Base-by-base conservation (phyloP, 2,329 filamentous ascomycete genomes). In the Exophiala bonariae region DNA sequence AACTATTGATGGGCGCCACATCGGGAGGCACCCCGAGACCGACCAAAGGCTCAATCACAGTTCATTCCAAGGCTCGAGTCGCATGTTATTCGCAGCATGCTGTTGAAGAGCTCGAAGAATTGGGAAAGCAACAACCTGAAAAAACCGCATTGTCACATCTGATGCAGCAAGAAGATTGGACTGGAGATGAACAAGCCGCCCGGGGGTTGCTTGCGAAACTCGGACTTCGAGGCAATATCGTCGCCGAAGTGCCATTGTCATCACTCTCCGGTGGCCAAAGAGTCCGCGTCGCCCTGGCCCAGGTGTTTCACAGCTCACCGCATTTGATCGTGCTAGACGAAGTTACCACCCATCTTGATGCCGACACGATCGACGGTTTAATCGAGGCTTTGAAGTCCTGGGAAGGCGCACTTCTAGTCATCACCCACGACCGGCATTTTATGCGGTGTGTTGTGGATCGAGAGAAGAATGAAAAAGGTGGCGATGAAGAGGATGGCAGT, bases 391-490 rank as follows among this genome's bases (percentile, higher is more conserved):
- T 95, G 53, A 75, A 77, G 11, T 69, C 69, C 2, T 95, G 86
- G 76, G 78, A 83, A 45, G 89, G 89, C 0, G 88, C 87, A 0
- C 77, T 93, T 3, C 68, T 95, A 31, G 69, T 93, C 4, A 84
- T 93, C 3, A 89, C 83, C 28, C 89, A 95, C 70, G 89, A 95
- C 64, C 76, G 89, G 23, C 95, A 87, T 76, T 85, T 95, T 59
- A 78, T 93, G 69, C 78, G 84, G 36, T 82, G 82, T 2, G 86
- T 86, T 0, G 75, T 93, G 1, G 85, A 89, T 61, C 84, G 84
- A 1, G 66, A 78, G 37, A 61, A 69, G 11, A 70, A 68, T 16
- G 62, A 61, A 1, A 64, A 56, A 2, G 66, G 63, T 38, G 76
- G 67, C n/a, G 67, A 64, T 2, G 72, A 70, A 2, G 70, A 67